Percentiles rank a stretch among this genome's conserved stretches.
These are phyloP conservation scores for Lichtheimia ramosa DNA, from an alignment of 371 early-diverging fungal species.

Conservation along the genomic window DNA sequence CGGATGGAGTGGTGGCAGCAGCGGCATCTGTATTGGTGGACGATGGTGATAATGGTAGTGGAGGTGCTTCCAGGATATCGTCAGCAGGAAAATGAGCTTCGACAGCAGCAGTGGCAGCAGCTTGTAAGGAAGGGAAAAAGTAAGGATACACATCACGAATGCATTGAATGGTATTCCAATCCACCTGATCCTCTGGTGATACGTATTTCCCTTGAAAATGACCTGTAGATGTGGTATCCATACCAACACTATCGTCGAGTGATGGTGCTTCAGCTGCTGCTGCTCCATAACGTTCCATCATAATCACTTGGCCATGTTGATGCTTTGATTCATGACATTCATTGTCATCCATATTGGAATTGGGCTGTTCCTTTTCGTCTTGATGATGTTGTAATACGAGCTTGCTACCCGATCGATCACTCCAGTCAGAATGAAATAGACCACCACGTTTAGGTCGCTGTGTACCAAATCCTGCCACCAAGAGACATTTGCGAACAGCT, in stretches of 20 bases:
- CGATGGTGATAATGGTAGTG: no score
- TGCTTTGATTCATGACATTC: background rate
- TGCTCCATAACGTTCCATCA: background rate
- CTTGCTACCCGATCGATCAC: constrained; percentile 6
- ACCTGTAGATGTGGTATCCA: constrained; percentile 1
- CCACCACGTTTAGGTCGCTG: constrained; percentile 17
- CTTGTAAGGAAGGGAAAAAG: constrained; percentile 4
- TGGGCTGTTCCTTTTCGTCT: constrained; percentile 16
- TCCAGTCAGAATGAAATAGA: constrained; percentile 19
- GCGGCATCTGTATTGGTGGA: no score
- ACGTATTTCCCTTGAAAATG: no score
- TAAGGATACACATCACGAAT: constrained; percentile 11
- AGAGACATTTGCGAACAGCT: constrained; percentile 25
- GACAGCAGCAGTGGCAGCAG: constrained; percentile 3
- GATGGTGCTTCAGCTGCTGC: background rate
- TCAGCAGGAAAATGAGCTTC: background rate
- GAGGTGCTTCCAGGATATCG: background rate
- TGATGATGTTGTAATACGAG: constrained; percentile 12
- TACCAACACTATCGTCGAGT: background rate
- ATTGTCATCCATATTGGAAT: background rate
- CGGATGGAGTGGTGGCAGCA: no score
- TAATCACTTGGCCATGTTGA: background rate
- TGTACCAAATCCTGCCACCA: constrained; percentile 38
- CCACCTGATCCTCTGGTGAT: background rate
- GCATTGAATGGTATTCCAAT: background rate